Percentiles rank a stretch among this genome's conserved stretches.
phyloP scores from a whole-genome alignment of 805 yeast species.

The Yarrowia yakushimensis region DNA sequence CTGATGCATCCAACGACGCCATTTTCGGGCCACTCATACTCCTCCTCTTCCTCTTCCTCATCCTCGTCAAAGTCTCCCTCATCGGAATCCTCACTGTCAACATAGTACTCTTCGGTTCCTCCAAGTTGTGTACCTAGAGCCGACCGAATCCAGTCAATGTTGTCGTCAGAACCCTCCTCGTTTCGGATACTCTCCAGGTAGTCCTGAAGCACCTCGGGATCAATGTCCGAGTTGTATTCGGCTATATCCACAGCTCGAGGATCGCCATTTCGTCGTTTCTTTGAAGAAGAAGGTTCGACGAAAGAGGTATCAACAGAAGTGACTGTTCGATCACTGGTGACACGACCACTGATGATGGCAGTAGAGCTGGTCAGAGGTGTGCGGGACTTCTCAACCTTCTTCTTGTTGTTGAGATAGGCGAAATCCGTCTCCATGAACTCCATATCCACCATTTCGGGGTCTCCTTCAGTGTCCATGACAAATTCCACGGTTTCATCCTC shows the following conservation, averaged over 20 bases:
- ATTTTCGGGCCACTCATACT: slow-evolving; percentile 10
- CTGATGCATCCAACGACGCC: neutral
- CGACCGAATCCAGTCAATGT: slow-evolving; percentile 21
- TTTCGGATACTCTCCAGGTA: neutral
- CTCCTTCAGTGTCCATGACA: slow-evolving; percentile 13
- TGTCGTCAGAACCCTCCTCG: neutral
- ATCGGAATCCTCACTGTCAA: neutral
- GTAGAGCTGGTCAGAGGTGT: neutral
- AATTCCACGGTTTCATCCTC: neutral
- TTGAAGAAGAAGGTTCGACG: neutral
- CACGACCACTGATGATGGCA: neutral
- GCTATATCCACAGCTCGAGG: slow-evolving; percentile 1
- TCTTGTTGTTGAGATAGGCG: slow-evolving; percentile 7
- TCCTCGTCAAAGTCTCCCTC: neutral
- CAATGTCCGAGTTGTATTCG: slow-evolving; percentile 16
- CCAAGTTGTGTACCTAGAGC: slow-evolving; percentile 10
- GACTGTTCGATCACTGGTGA: neutral
- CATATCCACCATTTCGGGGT: slow-evolving; percentile 14
- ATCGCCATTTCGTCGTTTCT: neutral
- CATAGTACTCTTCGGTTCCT: neutral
- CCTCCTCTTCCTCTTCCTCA: neutral
- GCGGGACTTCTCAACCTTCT: neutral
- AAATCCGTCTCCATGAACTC: slow-evolving; percentile 21
- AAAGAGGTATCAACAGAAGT: neutral
- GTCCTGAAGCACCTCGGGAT: neutral